Evolutionary conservation across 805 yeast species (phyloP).

Genomic region (Kodamaea kakaduensis): DNA sequence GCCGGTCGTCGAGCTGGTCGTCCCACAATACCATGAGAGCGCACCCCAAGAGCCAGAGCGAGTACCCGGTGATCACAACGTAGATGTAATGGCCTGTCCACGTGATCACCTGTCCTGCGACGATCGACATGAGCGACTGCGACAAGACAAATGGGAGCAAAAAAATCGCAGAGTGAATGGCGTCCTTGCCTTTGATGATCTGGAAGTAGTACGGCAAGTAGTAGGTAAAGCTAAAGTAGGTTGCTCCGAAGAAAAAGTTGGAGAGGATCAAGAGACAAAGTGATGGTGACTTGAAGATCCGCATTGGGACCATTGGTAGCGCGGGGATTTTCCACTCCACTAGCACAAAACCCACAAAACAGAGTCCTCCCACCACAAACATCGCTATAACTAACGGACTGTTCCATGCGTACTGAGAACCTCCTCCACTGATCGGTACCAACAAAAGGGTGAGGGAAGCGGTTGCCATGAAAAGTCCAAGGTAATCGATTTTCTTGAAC

Average conservation of each 20-base stretch:
- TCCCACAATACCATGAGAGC: conserved; percentile 35
- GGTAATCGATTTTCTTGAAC: conserved; percentile 47
- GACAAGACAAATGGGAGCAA: conserved; percentile 42
- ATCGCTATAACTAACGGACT: conserved; percentile 33
- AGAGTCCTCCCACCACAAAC: conserved; percentile 33
- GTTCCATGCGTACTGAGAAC: conserved; percentile 54
- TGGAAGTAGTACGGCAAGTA: conserved; percentile 50
- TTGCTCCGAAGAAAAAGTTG: conserved; percentile 47
- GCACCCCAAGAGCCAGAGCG: conserved; percentile 39
- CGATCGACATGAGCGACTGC: conserved; percentile 40
- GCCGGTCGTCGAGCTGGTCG: conserved; percentile 27
- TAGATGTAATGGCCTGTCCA: conserved; percentile 39
- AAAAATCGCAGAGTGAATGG: conserved; percentile 39
- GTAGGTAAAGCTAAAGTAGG: conserved; percentile 44
- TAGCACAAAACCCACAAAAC: conserved; percentile 41
- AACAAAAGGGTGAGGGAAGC: conserved; percentile 47
- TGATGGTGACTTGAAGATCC: conserved; percentile 34
- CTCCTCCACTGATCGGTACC: conserved; percentile 62
- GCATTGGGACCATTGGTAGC: conserved; percentile 54
- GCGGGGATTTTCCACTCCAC: conserved; percentile 48
- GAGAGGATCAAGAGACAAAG: conserved; percentile 28
- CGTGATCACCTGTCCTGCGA: conserved; percentile 46
- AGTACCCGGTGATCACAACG: conserved; percentile 40
- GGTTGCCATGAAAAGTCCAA: conserved; percentile 48
- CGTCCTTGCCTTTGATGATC: conserved; percentile 37